Base-by-base conservation (phyloP, 768 basidiomycete species). In the Phaffia tasmanica region DNA sequence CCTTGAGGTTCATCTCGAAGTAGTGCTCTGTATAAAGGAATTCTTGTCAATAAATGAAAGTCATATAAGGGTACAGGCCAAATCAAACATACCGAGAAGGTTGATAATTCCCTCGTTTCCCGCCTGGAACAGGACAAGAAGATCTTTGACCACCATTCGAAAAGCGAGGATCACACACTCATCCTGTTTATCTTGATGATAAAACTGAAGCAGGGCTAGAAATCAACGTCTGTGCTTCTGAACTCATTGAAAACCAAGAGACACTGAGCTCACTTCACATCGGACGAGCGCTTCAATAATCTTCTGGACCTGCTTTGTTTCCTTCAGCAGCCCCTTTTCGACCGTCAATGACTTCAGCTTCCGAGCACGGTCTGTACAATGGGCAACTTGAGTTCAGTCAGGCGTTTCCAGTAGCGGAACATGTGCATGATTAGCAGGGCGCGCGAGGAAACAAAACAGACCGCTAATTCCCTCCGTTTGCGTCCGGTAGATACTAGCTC, bases 1-100 rank as follows among this genome's bases (percentile, higher is more conserved):
- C 94, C n/a, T 85, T 77, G 70, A 88, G 87, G 0, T 91, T 89
- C 95, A 98, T 98, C 75, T 95, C 93, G 73, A 98, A 97, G 77
- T 95, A 99, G 77, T 94, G 87, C 73, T 97, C 92, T 81, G 68
- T 4, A 30, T 25, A 42, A 16, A 25, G 14, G 35, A 42, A 42
- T 11, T 4, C 35, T 42, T 42, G 35, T 42, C 11, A 42, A 11
- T 11, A 11, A 11, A 42, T 42, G 35, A 42, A 11, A 42, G 35
- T n/a, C n/a, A 54, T 54, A 15, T 23, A 4, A 54, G 29, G 9
- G 53, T 5, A 42, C 35, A 42, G 35, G 11, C 11, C 53, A 64
- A 57, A 60, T 47, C n/a, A 53, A 30, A 70, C 77, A 42, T 49
- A 80, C 80, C 81, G 5, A 82, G 75, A 23, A 82, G 73, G 70